Conservation (phyloP, 345 rosid genomes). For the Trapa bicornis region DNA sequence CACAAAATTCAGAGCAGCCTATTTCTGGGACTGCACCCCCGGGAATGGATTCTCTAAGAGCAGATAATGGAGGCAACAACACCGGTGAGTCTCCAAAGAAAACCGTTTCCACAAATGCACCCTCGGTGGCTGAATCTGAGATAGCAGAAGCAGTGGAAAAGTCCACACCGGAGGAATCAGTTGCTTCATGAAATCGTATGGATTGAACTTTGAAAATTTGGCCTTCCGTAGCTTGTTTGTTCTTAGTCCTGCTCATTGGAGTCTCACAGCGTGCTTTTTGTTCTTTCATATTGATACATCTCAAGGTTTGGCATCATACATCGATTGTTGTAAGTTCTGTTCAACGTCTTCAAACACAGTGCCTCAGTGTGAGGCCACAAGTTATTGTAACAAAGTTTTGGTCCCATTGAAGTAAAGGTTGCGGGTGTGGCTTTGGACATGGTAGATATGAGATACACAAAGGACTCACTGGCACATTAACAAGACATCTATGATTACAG, state of each 20-base stretch:
- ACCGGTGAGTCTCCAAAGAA: slow-evolving; percentile 6
- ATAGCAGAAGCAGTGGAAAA: background rate
- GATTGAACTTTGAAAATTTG: background rate
- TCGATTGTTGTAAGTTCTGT: background rate
- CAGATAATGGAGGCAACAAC: slow-evolving; percentile 18
- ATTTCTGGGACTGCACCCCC: slow-evolving; percentile 9
- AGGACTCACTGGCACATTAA: background rate
- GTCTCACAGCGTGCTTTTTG: too few species aligned
- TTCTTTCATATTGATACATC: background rate
- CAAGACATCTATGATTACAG: too few species aligned
- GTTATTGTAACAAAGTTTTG: background rate
- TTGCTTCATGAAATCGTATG: background rate
- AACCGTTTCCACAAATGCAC: background rate
- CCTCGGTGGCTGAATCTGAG: background rate
- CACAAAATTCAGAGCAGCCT: slow-evolving; percentile 23
- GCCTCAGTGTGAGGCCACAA: background rate
- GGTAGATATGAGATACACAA: background rate
- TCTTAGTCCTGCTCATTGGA: background rate
- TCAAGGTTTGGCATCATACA: background rate
- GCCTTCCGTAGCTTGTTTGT: background rate
- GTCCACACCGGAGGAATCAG: background rate
- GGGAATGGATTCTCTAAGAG: slow-evolving; percentile 16
- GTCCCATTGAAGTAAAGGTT: background rate
- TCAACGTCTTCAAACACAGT: background rate
- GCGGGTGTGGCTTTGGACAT: background rate